These are phyloP conservation scores for Agaricus bisporus DNA, from an alignment of 768 basidiomycete species.

Conservation along the genomic window DNA sequence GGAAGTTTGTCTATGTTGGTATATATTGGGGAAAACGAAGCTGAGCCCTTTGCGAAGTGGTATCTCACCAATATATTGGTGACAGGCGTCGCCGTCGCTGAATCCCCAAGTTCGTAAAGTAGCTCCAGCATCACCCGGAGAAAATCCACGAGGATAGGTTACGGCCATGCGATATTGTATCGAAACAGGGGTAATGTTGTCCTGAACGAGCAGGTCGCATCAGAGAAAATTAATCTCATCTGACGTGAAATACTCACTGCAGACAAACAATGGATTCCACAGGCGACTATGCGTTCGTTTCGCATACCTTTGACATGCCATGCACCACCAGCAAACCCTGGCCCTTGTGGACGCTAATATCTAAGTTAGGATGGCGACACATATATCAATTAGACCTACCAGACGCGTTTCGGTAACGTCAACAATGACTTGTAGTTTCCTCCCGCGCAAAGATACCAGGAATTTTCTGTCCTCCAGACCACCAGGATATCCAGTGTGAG, in stretches of 20 bases:
- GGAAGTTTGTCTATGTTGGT: constrained; percentile 38
- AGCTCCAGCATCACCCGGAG: constrained; percentile 39
- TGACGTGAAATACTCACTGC: constrained; percentile 23
- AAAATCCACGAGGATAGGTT: constrained; percentile 36
- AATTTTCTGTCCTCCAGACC: constrained; percentile 37
- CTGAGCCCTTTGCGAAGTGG: constrained; percentile 29
- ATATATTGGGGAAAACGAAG: constrained; percentile 51
- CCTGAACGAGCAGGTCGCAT: constrained; percentile 21
- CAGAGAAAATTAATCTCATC: neutral
- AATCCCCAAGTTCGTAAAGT: constrained; percentile 47
- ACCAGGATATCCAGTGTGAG: constrained; percentile 35
- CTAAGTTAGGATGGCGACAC: neutral
- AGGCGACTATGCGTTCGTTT: constrained; percentile 45
- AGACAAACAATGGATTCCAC: constrained; percentile 33
- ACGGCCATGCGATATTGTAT: constrained; percentile 48
- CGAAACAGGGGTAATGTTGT: constrained; percentile 32
- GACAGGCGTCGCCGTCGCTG: constrained; percentile 36
- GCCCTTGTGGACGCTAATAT: constrained; percentile 23
- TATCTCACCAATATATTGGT: constrained; percentile 40
- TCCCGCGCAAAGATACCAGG: constrained; percentile 29
- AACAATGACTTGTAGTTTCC: constrained; percentile 36
- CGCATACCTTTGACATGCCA: constrained; percentile 53
- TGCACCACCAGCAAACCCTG: constrained; percentile 25
- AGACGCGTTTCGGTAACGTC: constrained; percentile 33
- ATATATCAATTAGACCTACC: constrained; percentile 23